phyloP scores from a whole-genome alignment of 2,329 filamentous ascomycete species.

The Penicillium occitanis region DNA sequence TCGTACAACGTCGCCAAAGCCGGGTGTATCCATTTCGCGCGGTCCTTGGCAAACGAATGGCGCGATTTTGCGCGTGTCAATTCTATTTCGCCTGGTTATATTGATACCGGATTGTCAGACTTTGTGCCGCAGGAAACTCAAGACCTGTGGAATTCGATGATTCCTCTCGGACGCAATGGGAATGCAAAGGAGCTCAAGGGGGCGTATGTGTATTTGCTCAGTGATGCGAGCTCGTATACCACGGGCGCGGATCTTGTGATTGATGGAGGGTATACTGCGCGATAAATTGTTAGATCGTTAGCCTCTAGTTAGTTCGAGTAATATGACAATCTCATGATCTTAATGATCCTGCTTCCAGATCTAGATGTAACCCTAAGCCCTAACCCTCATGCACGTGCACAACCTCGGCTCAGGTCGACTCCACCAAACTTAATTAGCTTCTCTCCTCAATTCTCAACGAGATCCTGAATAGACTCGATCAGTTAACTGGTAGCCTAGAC shows the following conservation, averaged over 20 bases:
- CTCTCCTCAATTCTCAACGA: background rate
- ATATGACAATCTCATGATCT: background rate
- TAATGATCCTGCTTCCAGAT: background rate
- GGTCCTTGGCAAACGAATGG: slow-evolving; percentile 68
- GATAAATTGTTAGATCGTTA: slow-evolving; percentile 30
- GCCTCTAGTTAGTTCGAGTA: background rate
- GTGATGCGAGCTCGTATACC: slow-evolving; percentile 52
- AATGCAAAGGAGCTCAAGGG: slow-evolving; percentile 67
- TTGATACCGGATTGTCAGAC: slow-evolving; percentile 66
- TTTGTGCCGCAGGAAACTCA: slow-evolving; percentile 61
- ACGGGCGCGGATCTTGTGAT: slow-evolving; percentile 51
- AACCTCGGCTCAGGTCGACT: slow-evolving; percentile 8
- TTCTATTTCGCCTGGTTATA: slow-evolving; percentile 67
- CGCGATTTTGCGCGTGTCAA: slow-evolving; percentile 68
- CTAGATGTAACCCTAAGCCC: background rate
- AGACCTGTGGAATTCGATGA: slow-evolving; percentile 60
- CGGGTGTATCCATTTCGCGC: slow-evolving; percentile 64
- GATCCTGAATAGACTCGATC: background rate
- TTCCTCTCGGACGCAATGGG: slow-evolving; percentile 60
- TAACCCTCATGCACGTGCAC: slow-evolving; percentile 1
- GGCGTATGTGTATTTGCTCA: slow-evolving; percentile 51
- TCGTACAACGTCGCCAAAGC: slow-evolving; percentile 67
- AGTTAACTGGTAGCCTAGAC: background rate
- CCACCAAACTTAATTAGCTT: background rate
- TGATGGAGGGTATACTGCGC: slow-evolving; percentile 51